Evolutionary conservation across 257 asterid genomes (phyloP).

Genomic region (Agastache rugosa): DNA sequence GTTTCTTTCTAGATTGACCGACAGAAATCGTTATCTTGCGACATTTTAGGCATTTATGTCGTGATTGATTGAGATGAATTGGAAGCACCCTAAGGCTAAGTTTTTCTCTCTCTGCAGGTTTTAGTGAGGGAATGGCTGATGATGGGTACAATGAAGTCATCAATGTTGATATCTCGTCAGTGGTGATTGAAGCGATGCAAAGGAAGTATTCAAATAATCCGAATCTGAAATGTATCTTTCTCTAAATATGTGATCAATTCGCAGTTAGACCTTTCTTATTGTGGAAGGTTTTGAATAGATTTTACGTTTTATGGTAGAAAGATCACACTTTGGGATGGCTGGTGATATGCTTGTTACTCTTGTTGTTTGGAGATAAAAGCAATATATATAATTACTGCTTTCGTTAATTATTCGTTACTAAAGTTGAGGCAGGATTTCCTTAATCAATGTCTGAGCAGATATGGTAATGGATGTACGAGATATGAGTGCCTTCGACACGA

Average conservation of each 20-base stretch:
- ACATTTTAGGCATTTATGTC: conserved; percentile 3
- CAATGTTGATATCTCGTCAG: conserved; percentile 73
- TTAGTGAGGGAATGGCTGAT: conserved; percentile 71
- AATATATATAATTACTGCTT: conserved; percentile 2
- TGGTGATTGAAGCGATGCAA: conserved; percentile 76
- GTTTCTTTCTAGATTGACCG: background rate
- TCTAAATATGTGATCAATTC: background rate
- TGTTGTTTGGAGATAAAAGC: conserved; percentile 21
- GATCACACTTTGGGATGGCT: background rate
- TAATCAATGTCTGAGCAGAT: conserved; percentile 52
- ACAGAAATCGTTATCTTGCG: background rate
- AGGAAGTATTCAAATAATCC: conserved; percentile 57
- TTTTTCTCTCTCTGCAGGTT: conserved; percentile 45
- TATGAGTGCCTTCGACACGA: conserved; percentile 62
- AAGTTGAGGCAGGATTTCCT: conserved; percentile 38
- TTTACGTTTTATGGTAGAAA: background rate
- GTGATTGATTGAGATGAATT: background rate
- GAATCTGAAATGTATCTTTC: conserved; percentile 65
- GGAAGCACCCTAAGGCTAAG: background rate
- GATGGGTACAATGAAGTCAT: conserved; percentile 67
- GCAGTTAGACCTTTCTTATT: conserved; percentile 16
- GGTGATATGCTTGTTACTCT: background rate
- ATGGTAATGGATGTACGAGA: conserved; percentile 68
- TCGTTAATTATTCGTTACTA: background rate
- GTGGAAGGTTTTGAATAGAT: background rate